Base-by-base conservation (phyloP, 768 basidiomycete species). In the Dictyophora rubrovolvata region DNA sequence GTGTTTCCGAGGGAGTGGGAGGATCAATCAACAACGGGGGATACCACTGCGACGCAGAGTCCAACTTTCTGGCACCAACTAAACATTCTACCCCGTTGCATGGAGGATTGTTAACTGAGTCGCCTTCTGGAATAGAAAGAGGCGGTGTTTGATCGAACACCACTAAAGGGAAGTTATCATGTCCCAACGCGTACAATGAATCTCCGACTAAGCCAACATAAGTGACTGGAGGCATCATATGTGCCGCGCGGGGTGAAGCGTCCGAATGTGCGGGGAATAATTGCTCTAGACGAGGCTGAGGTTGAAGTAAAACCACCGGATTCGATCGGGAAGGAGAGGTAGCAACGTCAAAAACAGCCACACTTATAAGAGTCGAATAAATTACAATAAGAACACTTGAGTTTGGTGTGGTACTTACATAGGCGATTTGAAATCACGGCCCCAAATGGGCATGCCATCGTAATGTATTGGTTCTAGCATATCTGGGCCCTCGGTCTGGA, bases 251-350 rank as follows among this genome's bases (percentile, higher is more conserved):
- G 23, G 16, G 17, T 23, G 21, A 20, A 48, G 59, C 17, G n/a
- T 21, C 28, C 47, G 55, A 28, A 22, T 35, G 58, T 33, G 22
- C 68, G 10, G 85, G 84, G 35, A 93, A 75, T 8, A 95, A 74
- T 35, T 92, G 85, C 18, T 84, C 77, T 1, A 93, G 76, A 35
- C 82, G 78, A 0, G 89, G 86, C 1, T 82, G 85, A 12, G 94
- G 93, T 68, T 97, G 94, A 14, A 93, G 82, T 11, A 97, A 82
- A 8, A 91, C 85, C 66, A 95, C 85, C 2, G 93, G 84, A 8
- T 84, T 72, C 63, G 79, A 61, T 17, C 77, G 77, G 17, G 71
- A 68, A 20, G 75, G 61, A 52, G 70, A 69, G n/a, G 71, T 64
- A 5, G 90, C 74, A 49, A 92, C 80, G 66, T 93, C 89, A 64